Conservation (phyloP, 805 yeast genomes). For the Wickerhamomyces strasburgensis region DNA sequence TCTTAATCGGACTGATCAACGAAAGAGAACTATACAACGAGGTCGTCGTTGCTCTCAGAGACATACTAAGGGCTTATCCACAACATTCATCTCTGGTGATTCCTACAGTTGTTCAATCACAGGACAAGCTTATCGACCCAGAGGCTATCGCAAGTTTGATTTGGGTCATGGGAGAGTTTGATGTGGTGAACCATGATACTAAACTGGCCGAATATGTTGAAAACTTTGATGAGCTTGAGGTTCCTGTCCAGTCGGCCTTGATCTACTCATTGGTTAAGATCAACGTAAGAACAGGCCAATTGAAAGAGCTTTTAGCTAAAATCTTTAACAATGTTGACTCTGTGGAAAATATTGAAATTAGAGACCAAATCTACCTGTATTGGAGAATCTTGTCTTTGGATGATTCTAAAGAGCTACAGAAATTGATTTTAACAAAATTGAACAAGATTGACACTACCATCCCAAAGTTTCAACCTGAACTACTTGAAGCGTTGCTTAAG, state of each 20-base stretch:
- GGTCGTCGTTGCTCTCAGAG: conserved; percentile 56
- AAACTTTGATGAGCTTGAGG: conserved; percentile 53
- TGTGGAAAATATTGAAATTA: conserved; percentile 68
- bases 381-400: conserved; percentile 68
- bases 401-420: conserved; percentile 31
- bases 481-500: conserved; percentile 61
- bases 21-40: conserved; percentile 65
- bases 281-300: conserved; percentile 36
- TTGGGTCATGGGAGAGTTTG: conserved; percentile 71
- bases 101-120: conserved; percentile 47
- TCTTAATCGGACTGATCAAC: conserved; percentile 52
- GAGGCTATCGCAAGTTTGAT: conserved; percentile 53
- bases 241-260: conserved; percentile 54
- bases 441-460: conserved; percentile 74
- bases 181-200: conserved; percentile 48
- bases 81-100: conserved; percentile 43
- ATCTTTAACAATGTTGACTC: conserved; percentile 62
- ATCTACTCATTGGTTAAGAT: conserved; percentile 62
- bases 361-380: conserved; percentile 75
- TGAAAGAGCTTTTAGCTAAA: conserved; percentile 44
- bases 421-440: conserved; percentile 53
- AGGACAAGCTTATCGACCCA: conserved; percentile 41
- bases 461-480: conserved; percentile 61
- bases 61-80: conserved; percentile 64
- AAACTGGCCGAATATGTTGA: conserved; percentile 43